Evolutionary conservation across 331 rosid species (phyloP), one percentile per base, ranked within the genome.

Genomic region (Malus hybrid): DNA sequence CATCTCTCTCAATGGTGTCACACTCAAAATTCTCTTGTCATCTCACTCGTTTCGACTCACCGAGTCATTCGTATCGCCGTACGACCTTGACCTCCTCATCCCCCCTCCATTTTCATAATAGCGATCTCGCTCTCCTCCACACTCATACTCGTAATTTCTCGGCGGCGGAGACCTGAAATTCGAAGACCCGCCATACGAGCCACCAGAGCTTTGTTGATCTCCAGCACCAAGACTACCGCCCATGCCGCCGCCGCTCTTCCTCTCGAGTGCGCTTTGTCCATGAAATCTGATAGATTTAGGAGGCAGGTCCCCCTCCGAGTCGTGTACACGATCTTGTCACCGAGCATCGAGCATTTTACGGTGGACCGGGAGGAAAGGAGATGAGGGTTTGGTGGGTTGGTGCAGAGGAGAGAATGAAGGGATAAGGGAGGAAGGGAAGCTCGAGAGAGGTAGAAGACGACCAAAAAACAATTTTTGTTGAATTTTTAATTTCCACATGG

Each of bases 1-100:
- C 98, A 93, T 93, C 34, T 93, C 98, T 77, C 98, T 86, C 85
- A 91, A 44, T 0, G 98, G 98, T 8, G 97, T 93, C 82, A 84
- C 91, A 73, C 74, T 64, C 80, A 24, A 24, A 24, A 24, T 24
- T 24, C 75, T 78, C 67, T 77, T 87, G 70, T 85, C 93, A 20
- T 73, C 71, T 30, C 63, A 73, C 78, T 82, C 84, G 14, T 57
- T 57, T 84, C 58, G 58, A 53, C 58, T 64, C 18, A 34, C 63
- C 6, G 87, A 77, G 63, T 93, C 97, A 7, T 58, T 89, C 89
- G 87, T 78, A 48, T 93, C 98, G 6, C 98, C 97, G 34, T 56
- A 91, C 14, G 97, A 93, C 34, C 98, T 90, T 0, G 97, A 86
- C 83, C 84, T 81, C 79, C 96, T 86, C 95, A 89, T 86, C 22